A percentile compares a stretch with the other conserved stretches of the same genome.
Evolutionary conservation across 1,284 basidiomycete species (phyloP).

Genomic region (Ustilago lituana): DNA sequence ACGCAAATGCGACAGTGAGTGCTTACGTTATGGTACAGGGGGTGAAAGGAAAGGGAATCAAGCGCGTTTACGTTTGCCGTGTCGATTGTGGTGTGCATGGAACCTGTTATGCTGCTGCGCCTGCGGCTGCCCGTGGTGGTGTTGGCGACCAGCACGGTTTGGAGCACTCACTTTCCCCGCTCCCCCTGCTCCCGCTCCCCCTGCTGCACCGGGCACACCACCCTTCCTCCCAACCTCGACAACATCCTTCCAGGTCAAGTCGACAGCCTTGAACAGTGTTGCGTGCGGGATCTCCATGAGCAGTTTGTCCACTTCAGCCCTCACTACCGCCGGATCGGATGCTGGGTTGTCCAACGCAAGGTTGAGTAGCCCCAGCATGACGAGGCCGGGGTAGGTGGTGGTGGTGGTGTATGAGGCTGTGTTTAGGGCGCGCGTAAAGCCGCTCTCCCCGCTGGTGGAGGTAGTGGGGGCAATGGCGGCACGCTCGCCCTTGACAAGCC

Average conservation of each 20-base stretch:
- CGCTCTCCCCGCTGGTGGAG: not conserved
- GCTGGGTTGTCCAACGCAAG: not conserved
- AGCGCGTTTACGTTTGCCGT: conserved; percentile 16
- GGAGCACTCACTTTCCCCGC: not conserved
- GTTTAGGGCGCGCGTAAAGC: not conserved
- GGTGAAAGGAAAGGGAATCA: too few relatives aligned
- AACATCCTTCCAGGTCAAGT: conserved; percentile 29
- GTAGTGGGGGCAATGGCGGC: not conserved
- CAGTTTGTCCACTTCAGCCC: conserved; percentile 7
- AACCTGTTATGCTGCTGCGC: not conserved
- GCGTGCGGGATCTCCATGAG: conserved; percentile 23
- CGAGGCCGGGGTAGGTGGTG: conserved; percentile 12
- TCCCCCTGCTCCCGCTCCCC: not conserved
- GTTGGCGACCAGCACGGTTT: too few relatives aligned
- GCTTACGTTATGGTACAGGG: too few relatives aligned
- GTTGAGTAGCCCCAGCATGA: conserved; percentile 25
- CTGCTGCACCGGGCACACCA: not conserved
- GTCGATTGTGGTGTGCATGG: not conserved
- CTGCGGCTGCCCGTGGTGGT: not conserved
- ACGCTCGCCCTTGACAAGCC: conserved; percentile 30
- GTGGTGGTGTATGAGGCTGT: conserved; percentile 2
- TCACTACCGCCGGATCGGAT: not conserved
- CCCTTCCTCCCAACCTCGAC: conserved; percentile 12
- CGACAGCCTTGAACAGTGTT: conserved; percentile 15
- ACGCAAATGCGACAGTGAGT: too few relatives aligned